Evolutionary conservation across 805 yeast species (phyloP).

Genomic region (Hanseniaspora nectarophila): DNA sequence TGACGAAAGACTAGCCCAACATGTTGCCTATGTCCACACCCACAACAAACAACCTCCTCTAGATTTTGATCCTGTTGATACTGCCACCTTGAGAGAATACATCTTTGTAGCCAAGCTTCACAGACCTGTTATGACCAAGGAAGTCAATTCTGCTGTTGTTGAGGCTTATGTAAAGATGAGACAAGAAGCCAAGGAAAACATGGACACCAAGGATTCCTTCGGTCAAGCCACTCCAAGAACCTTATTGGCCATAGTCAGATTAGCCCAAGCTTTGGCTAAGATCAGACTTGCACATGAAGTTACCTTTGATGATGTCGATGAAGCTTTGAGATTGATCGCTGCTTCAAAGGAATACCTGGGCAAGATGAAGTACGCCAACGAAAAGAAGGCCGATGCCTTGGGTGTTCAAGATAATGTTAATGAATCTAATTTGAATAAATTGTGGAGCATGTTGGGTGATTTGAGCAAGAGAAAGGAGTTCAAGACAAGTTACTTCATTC

Average conservation of each 20-base stretch:
- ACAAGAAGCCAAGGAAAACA: constrained; percentile 76
- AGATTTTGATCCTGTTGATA: constrained; percentile 64
- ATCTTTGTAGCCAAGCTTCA: constrained; percentile 73
- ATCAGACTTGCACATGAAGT: constrained; percentile 69
- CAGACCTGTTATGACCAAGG: constrained; percentile 74
- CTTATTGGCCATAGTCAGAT: constrained; percentile 73
- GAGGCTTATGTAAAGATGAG: constrained; percentile 81
- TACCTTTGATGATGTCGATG: constrained; percentile 75
- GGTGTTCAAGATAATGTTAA: constrained; percentile 35
- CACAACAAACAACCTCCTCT: constrained; percentile 73
- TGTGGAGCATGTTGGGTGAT: constrained; percentile 53
- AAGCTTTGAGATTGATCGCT: constrained; percentile 74
- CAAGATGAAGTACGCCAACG: constrained; percentile 37
- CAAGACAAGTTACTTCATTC: neutral
- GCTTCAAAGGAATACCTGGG: constrained; percentile 79
- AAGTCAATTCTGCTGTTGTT: constrained; percentile 77
- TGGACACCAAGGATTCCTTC: constrained; percentile 61
- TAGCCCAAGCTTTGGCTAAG: constrained; percentile 90
- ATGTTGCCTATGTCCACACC: constrained; percentile 94
- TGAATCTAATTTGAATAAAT: constrained; percentile 56
- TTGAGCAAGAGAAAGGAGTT: constrained; percentile 35
- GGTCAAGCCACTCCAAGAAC: constrained; percentile 95
- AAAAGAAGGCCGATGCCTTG: constrained; percentile 21
- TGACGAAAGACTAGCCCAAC: constrained; percentile 81
- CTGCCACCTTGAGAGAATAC: constrained; percentile 72